Evolutionary conservation across 805 yeast genomes (phyloP), one percentile per base, ranked within the genome.

Genomic region (Saturnispora saitoi): DNA sequence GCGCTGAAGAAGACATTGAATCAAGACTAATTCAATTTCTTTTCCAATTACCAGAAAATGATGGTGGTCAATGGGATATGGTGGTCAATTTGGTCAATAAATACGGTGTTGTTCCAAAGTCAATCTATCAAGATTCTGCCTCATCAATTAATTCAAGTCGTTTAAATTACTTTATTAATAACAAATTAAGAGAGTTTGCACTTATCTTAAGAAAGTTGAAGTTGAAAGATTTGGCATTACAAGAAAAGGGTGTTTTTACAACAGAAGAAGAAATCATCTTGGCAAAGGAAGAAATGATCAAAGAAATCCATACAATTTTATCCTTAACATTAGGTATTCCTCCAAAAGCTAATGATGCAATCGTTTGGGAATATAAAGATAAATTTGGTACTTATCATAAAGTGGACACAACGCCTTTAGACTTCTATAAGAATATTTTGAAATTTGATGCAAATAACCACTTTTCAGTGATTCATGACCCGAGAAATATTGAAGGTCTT

Each of bases 41-140:
- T 42, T 67, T 86, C 47, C 59, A 68, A 10, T 77, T 77, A 43
- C 95, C 95, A 29, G 81, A 82, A 45, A 70, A 77, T 53, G 95
- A 88, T 60, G 96, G 96, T 56, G 95, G 96, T 48, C 95, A 88
- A 67, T 87, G 86, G 79, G 86, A 84, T 56, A 83, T 87, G 93
- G 79, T 86, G 57, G 75, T 81, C 37, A 87, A 87, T 63, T 64
- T 87, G 48, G 78, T 88, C 43, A 77, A 78, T 54, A 84, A 83
- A 60, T 88, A 86, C 58, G 95, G 95, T 30, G 65, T 85, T 46
- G 84, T 88, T 46, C 96, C 96, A 39, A 73, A 82, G 58, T 76
- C 78, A 49, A 62, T 77, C 14, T 88, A 75, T 67, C 88, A 89
- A 20, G 95, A 88, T 64, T 77, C 83, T 51, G 73, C 73, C 14